These are phyloP conservation scores for Naganishia randhawae DNA, from an alignment of 768 basidiomycete genomes.

Conservation along the genomic window DNA sequence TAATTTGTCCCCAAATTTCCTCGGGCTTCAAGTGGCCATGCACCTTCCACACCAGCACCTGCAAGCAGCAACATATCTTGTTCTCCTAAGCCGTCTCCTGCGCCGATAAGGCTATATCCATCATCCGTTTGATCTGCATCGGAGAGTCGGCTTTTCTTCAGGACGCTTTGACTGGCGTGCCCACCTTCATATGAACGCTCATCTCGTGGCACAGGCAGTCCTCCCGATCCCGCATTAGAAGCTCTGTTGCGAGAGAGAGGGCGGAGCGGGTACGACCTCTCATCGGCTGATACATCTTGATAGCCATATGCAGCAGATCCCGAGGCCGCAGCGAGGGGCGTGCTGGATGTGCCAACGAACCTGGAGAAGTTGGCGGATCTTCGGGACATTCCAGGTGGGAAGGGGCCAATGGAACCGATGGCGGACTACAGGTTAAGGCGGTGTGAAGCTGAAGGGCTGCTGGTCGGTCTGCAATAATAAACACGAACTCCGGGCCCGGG, in stretches of 20 bases:
- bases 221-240: neutral
- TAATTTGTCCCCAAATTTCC: neutral
- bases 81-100: conserved; percentile 4
- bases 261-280: conserved; percentile 5
- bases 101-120: neutral
- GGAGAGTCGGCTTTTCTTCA: conserved; percentile 3
- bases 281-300: neutral
- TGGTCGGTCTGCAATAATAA: too few relatives aligned
- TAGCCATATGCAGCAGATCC: neutral
- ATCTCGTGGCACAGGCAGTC: too few relatives aligned
- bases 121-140: conserved; percentile 4
- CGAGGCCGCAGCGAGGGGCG: neutral
- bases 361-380: conserved; percentile 8
- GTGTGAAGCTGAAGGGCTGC: too few relatives aligned
- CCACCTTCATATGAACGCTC: neutral
- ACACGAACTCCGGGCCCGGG: too few relatives aligned
- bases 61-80: conserved; percentile 15
- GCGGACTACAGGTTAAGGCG: too few relatives aligned
- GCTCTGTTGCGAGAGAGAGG: conserved; percentile 5
- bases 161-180: neutral
- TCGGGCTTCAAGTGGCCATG: neutral
- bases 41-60: conserved; percentile 25
- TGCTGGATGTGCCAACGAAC: conserved; percentile 2
- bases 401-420: neutral
- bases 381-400: neutral